Percentiles rank a stretch among this genome's conserved stretches.
Conservation (phyloP, 345 rosid genomes). For the Euphorbia pulcherrima region DNA sequence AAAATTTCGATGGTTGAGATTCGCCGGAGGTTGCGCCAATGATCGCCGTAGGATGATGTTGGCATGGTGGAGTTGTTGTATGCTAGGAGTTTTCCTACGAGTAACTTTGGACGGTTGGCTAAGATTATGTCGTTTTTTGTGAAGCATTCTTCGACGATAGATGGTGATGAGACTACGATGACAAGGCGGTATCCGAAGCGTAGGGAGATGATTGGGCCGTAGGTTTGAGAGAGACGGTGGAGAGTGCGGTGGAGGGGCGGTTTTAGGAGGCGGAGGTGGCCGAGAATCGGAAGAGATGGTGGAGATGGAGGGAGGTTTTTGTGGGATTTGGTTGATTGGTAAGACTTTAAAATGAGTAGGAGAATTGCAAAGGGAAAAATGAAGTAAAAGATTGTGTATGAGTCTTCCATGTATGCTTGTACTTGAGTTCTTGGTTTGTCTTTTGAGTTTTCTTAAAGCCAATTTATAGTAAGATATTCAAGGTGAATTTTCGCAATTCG, state of each 20-base stretch:
- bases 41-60: constrained; percentile 35
- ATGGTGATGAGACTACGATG: constrained; percentile 22
- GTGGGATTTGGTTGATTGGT: neutral
- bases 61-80: constrained; percentile 35
- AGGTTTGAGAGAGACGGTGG: constrained; percentile 26
- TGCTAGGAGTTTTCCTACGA: neutral
- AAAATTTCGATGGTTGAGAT: constrained; percentile 35
- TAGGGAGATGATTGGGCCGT: constrained; percentile 39
- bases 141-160: constrained; percentile 25
- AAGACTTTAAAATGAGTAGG: neutral
- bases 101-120: constrained; percentile 22
- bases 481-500: too few relatives aligned
- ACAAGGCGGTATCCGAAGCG: constrained; percentile 22
- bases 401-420: neutral
- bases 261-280: constrained; percentile 18
- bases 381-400: neutral
- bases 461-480: too few relatives aligned
- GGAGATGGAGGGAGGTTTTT: constrained; percentile 18
- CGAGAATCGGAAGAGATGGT: constrained; percentile 12
- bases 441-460: neutral
- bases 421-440: neutral
- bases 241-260: constrained; percentile 22
- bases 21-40: constrained; percentile 48
- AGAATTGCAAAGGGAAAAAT: neutral
- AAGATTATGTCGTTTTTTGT: constrained; percentile 26